Evolutionary conservation across 2,329 filamentous ascomycete genomes (phyloP), one percentile per base, ranked within the genome.

Genomic region (Fusarium equiseti): DNA sequence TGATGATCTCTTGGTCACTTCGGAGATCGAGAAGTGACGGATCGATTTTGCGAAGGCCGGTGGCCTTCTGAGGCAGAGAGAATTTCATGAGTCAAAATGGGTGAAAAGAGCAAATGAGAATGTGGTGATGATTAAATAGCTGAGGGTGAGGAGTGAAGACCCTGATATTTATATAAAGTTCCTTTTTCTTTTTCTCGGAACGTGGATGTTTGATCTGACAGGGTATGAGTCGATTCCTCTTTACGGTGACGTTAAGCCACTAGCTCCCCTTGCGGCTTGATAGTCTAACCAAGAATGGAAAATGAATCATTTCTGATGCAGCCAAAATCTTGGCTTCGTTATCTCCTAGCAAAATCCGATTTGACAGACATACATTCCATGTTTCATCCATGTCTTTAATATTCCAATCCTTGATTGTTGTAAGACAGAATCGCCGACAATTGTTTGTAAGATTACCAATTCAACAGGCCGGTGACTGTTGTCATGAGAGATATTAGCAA

Each of bases 1-100:
- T n/a, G 5, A 77, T n/a, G 18, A 82, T 80, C 1, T 80, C 75
- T 1, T 67, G 58, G 40, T 80, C 79, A 13, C 75, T 63, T 10
- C 78, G 77, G 7, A 78, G 66, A 68, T 75, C 78, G 3, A 73
- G 56, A 6, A 57, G 32, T 5, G 44, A 35, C 2, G 11, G 11
- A 1, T 62, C 26, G 4, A 70, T 59, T 8, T 68, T 31, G 2
- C 66, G 56, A 12, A 73, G 71, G 16, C 59, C 55, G 4, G 53
- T 52, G 7, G 71, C 68, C 9, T 58, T 45, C 9, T 26, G 10
- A 32, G 42, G 53, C n/a, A 35, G 45, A 52, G 27, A 49, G 50
- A 32, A 38, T n/a, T 12, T 64, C 49, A 73, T 42, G 10, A 18
- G 10, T 11, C 0, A 7, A 35, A 27, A 10, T 27, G 26, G 10